These are phyloP conservation scores for Penicillium fimorum DNA, from an alignment of 495 filamentous ascomycete species.

Conservation along the genomic window DNA sequence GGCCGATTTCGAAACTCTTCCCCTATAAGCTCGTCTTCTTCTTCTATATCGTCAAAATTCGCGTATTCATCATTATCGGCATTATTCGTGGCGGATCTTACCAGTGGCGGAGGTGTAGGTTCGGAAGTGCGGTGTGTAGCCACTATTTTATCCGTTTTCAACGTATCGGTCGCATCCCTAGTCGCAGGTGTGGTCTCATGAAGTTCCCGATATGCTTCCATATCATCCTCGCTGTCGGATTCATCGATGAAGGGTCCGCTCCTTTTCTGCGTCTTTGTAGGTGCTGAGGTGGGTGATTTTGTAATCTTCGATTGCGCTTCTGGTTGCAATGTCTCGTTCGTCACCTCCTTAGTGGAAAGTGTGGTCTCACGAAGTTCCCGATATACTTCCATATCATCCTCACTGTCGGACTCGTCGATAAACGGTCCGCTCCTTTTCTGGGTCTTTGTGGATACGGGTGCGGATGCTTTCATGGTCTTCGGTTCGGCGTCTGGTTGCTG, in stretches of 20 bases:
- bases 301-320: slow-evolving; percentile 9
- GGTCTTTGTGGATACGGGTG: neutral
- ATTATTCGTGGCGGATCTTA: slow-evolving; percentile 58
- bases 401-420: slow-evolving; percentile 66
- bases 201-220: slow-evolving; percentile 25
- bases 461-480: slow-evolving; percentile 7
- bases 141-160: slow-evolving; percentile 36
- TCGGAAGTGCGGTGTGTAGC: slow-evolving; percentile 45
- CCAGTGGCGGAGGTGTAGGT: slow-evolving; percentile 39
- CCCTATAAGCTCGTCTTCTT: slow-evolving; percentile 45
- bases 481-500: slow-evolving; percentile 17
- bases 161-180: slow-evolving; percentile 5
- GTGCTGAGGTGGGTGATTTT: neutral
- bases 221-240: slow-evolving; percentile 64
- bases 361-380: slow-evolving; percentile 21
- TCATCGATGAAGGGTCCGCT: slow-evolving; percentile 64
- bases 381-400: slow-evolving; percentile 47
- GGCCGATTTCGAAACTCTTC: slow-evolving; percentile 44
- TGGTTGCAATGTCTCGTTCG: slow-evolving; percentile 12
- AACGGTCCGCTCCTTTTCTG: slow-evolving; percentile 52
- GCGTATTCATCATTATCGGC: slow-evolving; percentile 58
- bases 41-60: slow-evolving; percentile 69
- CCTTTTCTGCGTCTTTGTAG: slow-evolving; percentile 12
- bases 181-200: slow-evolving; percentile 13
- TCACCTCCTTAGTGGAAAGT: neutral